These are phyloP conservation scores for Suillus cothurnatus DNA, from an alignment of 768 basidiomycete species.

Conservation along the genomic window DNA sequence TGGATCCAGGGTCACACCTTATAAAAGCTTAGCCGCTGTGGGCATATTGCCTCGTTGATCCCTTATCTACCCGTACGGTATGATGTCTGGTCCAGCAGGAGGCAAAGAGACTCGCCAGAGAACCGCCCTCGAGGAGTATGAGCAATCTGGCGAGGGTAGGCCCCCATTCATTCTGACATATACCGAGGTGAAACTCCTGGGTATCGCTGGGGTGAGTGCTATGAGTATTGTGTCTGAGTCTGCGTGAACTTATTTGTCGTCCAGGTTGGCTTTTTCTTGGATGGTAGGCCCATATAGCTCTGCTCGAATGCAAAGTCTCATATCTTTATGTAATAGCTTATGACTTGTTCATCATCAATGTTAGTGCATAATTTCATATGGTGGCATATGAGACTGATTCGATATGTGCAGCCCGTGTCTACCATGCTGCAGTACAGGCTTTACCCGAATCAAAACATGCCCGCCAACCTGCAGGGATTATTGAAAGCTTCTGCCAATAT, in stretches of 20 bases:
- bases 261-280: slow-evolving; percentile 72
- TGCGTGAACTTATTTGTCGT: slow-evolving; percentile 5
- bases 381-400: neutral
- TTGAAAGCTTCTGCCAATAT: slow-evolving; percentile 73
- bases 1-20: neutral
- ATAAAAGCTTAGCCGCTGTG: neutral
- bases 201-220: slow-evolving; percentile 57
- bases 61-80: no score
- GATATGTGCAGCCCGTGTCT: slow-evolving; percentile 53
- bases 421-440: slow-evolving; percentile 70
- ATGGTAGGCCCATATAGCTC: slow-evolving; percentile 45
- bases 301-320: neutral
- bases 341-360: slow-evolving; percentile 73
- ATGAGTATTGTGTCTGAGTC: neutral
- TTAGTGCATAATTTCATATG: slow-evolving; percentile 25
- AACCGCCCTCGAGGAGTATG: slow-evolving; percentile 27
- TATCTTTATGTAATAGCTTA: slow-evolving; percentile 47
- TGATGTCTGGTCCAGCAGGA: neutral
- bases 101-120: neutral
- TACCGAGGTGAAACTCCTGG: slow-evolving; percentile 60
- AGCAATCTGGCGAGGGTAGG: slow-evolving; percentile 29
- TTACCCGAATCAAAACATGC: slow-evolving; percentile 53
- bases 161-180: slow-evolving; percentile 43
- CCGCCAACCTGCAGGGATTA: slow-evolving; percentile 58
- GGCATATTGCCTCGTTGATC: neutral